Base-by-base conservation (phyloP, 2,329 filamentous ascomycete genomes). In the Pseudodiploospora longispora region DNA sequence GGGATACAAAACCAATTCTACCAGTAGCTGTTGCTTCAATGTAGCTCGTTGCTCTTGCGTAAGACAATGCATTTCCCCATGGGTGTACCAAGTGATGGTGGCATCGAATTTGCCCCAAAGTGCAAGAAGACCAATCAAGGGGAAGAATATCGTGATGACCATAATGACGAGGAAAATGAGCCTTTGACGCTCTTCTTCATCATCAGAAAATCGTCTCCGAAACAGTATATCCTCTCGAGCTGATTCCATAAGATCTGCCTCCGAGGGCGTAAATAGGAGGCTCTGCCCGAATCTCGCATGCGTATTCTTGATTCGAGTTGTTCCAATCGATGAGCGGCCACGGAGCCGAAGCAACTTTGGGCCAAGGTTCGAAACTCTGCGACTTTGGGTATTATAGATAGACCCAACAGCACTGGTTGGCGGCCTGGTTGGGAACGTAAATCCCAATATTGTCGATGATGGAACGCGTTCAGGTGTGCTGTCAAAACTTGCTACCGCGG, bases 21-120 rank as follows among this genome's bases (percentile, higher is more conserved):
- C 50, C 7, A 66, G 41, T 7, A 75, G 58, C 52, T 72, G 67
- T 28, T 57, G 55, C 38, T 56, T 60, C 9, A 67, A 49, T 4
- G 52, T 51, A 4, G 46, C 48, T 3, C 60, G 55, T 49, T 67
- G 64, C 5, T 54, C 48, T 8, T 40, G 31, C 5, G 59, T 68
- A 27, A 75, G 57, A 6, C 53, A 54, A 27, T 61, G 56, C 28
- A 67, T 63, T 52, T 74, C 66, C 5, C 74, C 73, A 2, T 62
- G 56, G 0, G 72, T 74, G 42, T 65, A 68, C 72, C 72, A 77
- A 6, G 65, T 65, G 29, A 77, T 63, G 0, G 65, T 65, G 1
- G 61, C 58, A 49, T 74, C 65, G 38, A 76, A 69, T 9, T 58
- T 62, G 8, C 72, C 71, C 7, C 54, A 59, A 28, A 74, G 61